These are phyloP conservation scores for Zalaria obscura DNA, from an alignment of 2,329 filamentous ascomycete species.

Conservation along the genomic window DNA sequence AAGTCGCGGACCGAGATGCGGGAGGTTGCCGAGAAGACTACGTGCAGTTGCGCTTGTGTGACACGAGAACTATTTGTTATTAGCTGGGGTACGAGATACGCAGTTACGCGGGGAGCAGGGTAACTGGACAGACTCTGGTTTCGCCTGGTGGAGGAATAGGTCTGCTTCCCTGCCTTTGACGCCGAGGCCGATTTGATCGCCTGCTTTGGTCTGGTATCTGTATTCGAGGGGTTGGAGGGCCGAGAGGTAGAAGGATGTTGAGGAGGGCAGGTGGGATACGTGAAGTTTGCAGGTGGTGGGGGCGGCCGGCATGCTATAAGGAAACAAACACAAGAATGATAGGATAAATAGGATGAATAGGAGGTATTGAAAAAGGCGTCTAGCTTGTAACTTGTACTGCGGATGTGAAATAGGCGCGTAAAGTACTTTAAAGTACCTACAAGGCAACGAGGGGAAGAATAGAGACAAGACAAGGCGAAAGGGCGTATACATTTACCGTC, in stretches of 20 bases:
- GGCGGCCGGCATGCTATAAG: conserved; percentile 40
- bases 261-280: conserved; percentile 64
- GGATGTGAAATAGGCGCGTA: too few species aligned
- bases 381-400: background rate
- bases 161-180: conserved; percentile 37
- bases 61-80: conserved; percentile 25
- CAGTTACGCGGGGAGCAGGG: too few species aligned
- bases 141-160: conserved; percentile 49
- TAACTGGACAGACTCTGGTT: conserved; percentile 2
- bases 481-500: too few species aligned
- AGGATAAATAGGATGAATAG: background rate
- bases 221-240: conserved; percentile 67
- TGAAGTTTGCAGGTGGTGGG: too few species aligned
- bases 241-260: conserved; percentile 72
- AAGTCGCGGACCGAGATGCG: conserved; percentile 55
- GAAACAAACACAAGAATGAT: too few species aligned
- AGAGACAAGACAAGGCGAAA: too few species aligned
- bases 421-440: too few species aligned
- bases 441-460: too few species aligned
- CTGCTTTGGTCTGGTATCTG: conserved; percentile 50
- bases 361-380: background rate
- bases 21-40: conserved; percentile 56
- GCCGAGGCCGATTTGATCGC: conserved; percentile 47
- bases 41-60: conserved; percentile 26
- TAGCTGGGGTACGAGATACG: too few species aligned